Evolutionary conservation across 768 basidiomycete species (phyloP), one percentile per base, ranked within the genome.

Genomic region (Agrocybe pediades): DNA sequence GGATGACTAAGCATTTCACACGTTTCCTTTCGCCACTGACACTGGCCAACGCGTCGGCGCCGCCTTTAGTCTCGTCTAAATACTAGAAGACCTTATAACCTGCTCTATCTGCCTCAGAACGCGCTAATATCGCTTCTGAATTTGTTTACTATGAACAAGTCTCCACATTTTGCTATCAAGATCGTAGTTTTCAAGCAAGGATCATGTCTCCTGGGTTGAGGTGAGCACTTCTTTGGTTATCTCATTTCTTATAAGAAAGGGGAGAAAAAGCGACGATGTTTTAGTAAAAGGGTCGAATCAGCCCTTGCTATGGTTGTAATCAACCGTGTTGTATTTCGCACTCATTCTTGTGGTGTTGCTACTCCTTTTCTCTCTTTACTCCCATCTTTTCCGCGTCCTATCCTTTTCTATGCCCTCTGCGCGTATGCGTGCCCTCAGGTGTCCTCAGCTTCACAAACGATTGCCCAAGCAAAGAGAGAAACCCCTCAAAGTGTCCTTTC

Each of bases 1-100:
- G 55, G 56, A 61, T 73, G 70, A 70, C 70, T 68, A 70, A 73
- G 48, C 51, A n/a, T 21, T 60, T 64, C 67, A 54, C 66, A 69
- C 68, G 65, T 39, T 36, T 60, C 30, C 51, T 55, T 51, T 25
- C 42, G 41, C 44, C 41, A 21, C 30, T 30, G 19, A 21, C 41
- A n/a, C 27, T 9, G 40, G 26, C n/a, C 33, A 36, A 36, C 33
- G 33, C 33, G 33, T 36, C 33, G 33, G 33, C n/a, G n/a, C 33
- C 33, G 13, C 33, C 13, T 36, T 36, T 11, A 36, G 15, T 30
- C 29, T 15, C n/a, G n/a, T n/a, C n/a, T n/a, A n/a, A n/a, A n/a
- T n/a, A n/a, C n/a, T n/a, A n/a, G n/a, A n/a, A n/a, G n/a, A n/a
- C n/a, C n/a, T n/a, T n/a, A n/a, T n/a, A n/a, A n/a, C n/a, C n/a